A percentile compares a stretch with the other conserved stretches of the same genome.
These are phyloP conservation scores for Elongisporangium anandrum DNA, from an alignment of 352 stramenopile genomes.

Conservation along the genomic window DNA sequence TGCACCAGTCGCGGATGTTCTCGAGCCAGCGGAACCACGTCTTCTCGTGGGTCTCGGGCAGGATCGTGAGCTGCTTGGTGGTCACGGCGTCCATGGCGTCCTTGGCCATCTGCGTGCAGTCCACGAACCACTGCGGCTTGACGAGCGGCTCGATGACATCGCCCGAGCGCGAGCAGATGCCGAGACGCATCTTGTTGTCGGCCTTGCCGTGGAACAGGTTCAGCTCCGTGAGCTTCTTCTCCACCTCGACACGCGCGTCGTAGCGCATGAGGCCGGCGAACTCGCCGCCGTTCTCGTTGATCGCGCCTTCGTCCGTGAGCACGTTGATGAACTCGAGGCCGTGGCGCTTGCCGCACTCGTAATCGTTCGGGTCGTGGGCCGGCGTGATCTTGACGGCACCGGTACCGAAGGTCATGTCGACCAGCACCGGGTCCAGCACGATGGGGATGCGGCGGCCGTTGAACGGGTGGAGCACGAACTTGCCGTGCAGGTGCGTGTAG, in stretches of 20 bases:
- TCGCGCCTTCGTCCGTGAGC: conserved; percentile 95
- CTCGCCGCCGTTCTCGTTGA: conserved; percentile 92
- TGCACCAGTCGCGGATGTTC: conserved; percentile 99
- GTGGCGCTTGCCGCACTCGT: conserved; percentile 96
- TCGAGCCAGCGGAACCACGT: conserved; percentile 97
- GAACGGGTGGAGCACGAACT: conserved; percentile 98
- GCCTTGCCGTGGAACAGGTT: conserved; percentile 96
- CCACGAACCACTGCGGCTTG: conserved; percentile 98
- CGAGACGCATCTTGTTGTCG: conserved; percentile 98
- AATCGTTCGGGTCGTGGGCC: conserved; percentile 99
- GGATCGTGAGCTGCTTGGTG: conserved; percentile 77
- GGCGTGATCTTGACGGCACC: conserved; percentile 99
- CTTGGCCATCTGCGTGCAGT: conserved; percentile 85
- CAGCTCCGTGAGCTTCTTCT: conserved; percentile 92
- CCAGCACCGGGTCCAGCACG: conserved; percentile 92
- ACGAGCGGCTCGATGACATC: conserved; percentile 99
- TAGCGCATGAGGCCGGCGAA: conserved; percentile 88
- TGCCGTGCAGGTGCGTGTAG: conserved; percentile 99
- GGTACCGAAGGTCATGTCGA: conserved; percentile 99
- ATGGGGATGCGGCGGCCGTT: conserved; percentile 97
- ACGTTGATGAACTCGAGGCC: conserved; percentile 98
- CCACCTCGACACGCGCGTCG: conserved; percentile 79
- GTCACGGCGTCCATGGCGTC: conserved; percentile 79
- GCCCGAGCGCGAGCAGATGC: conserved; percentile 96
- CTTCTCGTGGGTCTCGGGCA: conserved; percentile 90